Conservation (phyloP, 352 stramenopile species). For the Thalassiosira ordinaria region DNA sequence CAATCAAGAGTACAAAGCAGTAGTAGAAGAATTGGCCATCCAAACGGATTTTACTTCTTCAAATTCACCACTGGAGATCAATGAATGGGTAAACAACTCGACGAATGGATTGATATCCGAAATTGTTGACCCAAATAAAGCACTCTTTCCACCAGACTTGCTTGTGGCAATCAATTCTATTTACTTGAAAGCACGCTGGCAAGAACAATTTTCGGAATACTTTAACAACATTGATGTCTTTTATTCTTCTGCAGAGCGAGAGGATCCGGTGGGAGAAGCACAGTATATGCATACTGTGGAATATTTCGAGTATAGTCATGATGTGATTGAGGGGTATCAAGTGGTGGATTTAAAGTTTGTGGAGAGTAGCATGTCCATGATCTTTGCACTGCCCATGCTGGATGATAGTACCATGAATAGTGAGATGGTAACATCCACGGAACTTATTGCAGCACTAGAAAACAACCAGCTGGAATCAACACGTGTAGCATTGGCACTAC, state of each 20-base stretch:
- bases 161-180: constrained; percentile 46
- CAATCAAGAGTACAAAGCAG: constrained; percentile 21
- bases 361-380: constrained; percentile 25
- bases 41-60: constrained; percentile 23
- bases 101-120: constrained; percentile 41
- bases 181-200: constrained; percentile 43
- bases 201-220: constrained; percentile 3
- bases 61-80: constrained; percentile 8
- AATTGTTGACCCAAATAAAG: constrained; percentile 10
- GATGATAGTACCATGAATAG: no score
- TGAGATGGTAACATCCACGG: no score
- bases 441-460: no score
- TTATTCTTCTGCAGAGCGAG: constrained; percentile 3
- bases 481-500: constrained; percentile 29
- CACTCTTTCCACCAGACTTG: constrained; percentile 2
- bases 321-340: constrained; percentile 23
- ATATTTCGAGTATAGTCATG: constrained; percentile 28
- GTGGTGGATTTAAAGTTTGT: constrained; percentile 28
- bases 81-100: constrained; percentile 37
- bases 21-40: constrained; percentile 27
- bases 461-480: constrained; percentile 23
- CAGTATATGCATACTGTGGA: constrained; percentile 43
- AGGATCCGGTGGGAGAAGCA: background rate
- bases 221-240: constrained; percentile 33
- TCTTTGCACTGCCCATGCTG: constrained; percentile 31